Base-by-base conservation (phyloP, 495 filamentous ascomycete genomes). In the Aspergillus coremiiformis region DNA sequence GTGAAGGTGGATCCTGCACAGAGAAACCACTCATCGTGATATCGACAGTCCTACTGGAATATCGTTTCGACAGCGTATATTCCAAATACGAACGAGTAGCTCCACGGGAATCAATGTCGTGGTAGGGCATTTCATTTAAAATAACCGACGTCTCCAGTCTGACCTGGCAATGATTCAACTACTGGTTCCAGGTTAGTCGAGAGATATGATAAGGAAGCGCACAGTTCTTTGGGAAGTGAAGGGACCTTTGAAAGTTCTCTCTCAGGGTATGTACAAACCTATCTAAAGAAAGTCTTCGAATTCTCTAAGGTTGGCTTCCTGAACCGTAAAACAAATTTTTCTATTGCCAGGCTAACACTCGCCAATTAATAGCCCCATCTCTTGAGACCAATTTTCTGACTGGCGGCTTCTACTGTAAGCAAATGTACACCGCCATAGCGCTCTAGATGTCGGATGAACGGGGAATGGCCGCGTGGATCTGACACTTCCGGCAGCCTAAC, bases 401-500 rank as follows among this genome's bases (percentile, higher is more conserved):
- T 32, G 27, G 27, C 19, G 27, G 23, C 23, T 21, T 33, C 27
- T 47, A 17, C 42, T 30, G 23, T 44, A 35, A 61, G 49, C 48
- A 57, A 56, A 62, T 65, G 64, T 68, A 72, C 69, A 72, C 67
- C 67, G 69, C 69, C 54, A 67, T 63, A 57, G 55, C 48, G 60
- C 58, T 58, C 48, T 54, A 37, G 43, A 51, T 56, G 60, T 60
- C 62, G 58, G 48, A 61, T 59, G 39, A 35, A 59, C 50, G 53
- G 51, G 54, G 56, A 57, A 49, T 49, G 44, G 51, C 56, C 55
- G 53, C 57, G 58, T 65, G 62, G 55, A 59, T 41, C 54, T 57
- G 48, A 50, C 54, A 52, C 45, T 62, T 37, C 44, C 53, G 53
- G 49, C 63, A 48, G 51, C 39, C 47, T 46, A 30, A 44, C 35